Conservation (phyloP, 1,284 basidiomycete species). For the Sanghuangporus weigelae region DNA sequence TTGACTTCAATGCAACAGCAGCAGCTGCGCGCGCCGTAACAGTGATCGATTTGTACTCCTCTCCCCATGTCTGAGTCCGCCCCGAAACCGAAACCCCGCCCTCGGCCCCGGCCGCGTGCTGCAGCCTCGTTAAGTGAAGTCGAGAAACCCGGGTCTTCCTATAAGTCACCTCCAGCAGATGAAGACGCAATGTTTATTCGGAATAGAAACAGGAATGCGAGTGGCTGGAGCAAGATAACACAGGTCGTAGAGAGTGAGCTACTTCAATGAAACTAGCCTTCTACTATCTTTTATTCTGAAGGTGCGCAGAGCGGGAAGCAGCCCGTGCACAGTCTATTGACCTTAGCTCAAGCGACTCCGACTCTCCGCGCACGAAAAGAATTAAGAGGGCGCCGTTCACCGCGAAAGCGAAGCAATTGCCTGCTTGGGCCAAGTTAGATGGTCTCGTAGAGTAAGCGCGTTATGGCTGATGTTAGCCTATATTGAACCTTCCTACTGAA, state of each 20-base stretch:
- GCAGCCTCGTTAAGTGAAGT: constrained; percentile 20
- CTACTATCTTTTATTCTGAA: neutral
- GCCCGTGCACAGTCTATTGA: neutral
- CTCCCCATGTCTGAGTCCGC: constrained; percentile 35
- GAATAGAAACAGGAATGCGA: constrained; percentile 47
- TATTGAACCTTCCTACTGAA: neutral
- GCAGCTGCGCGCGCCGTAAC: too few relatives aligned
- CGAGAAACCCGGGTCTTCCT: constrained; percentile 14
- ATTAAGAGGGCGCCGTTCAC: neutral
- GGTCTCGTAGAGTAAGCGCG: constrained; percentile 3
- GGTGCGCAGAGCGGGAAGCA: neutral
- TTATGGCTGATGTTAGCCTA: too few relatives aligned
- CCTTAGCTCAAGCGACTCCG: constrained; percentile 1
- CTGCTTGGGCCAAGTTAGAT: constrained; percentile 1
- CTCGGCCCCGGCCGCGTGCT: constrained; percentile 39
- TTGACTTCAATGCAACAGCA: neutral
- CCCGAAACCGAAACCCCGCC: constrained; percentile 39
- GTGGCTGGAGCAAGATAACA: constrained; percentile 54
- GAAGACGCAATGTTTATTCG: constrained; percentile 63
- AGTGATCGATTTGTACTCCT: neutral
- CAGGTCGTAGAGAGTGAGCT: constrained; percentile 46
- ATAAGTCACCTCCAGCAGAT: constrained; percentile 34
- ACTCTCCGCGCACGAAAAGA: neutral
- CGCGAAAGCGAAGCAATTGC: constrained; percentile 3
- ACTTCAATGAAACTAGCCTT: neutral